Conservation (phyloP, 192 early-diverging fungal species). For the Linnemannia elongata region DNA sequence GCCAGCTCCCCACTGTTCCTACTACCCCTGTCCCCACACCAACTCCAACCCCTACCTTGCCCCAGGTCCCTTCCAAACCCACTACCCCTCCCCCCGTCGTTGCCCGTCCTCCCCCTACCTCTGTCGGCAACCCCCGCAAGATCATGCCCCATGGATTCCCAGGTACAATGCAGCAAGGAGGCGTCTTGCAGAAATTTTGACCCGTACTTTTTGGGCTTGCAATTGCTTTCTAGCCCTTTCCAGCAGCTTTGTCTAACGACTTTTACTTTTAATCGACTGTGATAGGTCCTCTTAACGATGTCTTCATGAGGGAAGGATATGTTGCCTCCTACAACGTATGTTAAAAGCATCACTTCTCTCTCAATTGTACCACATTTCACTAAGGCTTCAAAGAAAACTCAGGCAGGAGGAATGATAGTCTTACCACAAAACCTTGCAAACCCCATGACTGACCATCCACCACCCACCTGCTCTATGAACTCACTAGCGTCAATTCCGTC, state of each 20-base stretch:
- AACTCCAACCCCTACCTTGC: background rate
- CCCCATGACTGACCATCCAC: background rate
- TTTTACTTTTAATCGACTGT: background rate
- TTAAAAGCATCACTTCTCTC: background rate
- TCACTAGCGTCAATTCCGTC: conserved; percentile 55
- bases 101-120: conserved; percentile 15
- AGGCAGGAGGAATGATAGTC: background rate
- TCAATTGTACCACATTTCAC: background rate
- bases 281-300: conserved; percentile 83
- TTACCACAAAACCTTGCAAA: background rate
- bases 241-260: background rate
- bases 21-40: conserved; percentile 4
- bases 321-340: conserved; percentile 78
- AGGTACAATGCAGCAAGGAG: conserved; percentile 12
- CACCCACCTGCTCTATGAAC: background rate
- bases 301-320: conserved; percentile 77
- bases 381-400: background rate
- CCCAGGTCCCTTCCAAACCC: conserved; percentile 15
- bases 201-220: background rate
- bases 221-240: background rate
- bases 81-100: conserved; percentile 10
- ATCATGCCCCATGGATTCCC: conserved; percentile 55
- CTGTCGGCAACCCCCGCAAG: conserved; percentile 26
- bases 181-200: background rate
- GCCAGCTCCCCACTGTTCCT: conserved; percentile 3